These are phyloP conservation scores for Paraconiothyrium sp. DNA, from an alignment of 2,329 filamentous ascomycete species.

Conservation along the genomic window DNA sequence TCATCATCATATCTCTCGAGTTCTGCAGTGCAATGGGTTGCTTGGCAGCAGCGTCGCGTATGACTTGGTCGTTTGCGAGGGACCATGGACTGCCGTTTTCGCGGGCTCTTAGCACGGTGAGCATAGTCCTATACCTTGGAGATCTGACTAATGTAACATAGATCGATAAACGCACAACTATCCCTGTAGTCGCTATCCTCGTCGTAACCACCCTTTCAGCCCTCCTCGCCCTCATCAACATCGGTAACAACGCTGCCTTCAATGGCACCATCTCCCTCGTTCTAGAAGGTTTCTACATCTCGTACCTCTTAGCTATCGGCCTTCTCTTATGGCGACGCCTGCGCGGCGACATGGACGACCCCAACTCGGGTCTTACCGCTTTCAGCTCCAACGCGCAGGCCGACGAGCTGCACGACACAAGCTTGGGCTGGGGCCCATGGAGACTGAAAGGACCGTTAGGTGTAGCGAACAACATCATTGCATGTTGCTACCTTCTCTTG, in stretches of 20 bases:
- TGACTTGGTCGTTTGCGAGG: constrained; percentile 57
- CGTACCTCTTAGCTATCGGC: constrained; percentile 45
- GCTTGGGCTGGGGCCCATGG: constrained; percentile 47
- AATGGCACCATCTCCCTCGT: constrained; percentile 49
- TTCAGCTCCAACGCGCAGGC: constrained; percentile 29
- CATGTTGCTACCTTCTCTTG: constrained; percentile 43
- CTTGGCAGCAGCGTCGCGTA: constrained; percentile 53
- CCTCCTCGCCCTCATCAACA: constrained; percentile 62
- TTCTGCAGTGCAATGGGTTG: constrained; percentile 55
- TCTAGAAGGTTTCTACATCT: constrained; percentile 49
- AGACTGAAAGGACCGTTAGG: constrained; percentile 40
- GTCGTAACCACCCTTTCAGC: constrained; percentile 56
- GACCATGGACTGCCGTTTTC: constrained; percentile 55
- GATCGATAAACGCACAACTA: constrained; percentile 48
- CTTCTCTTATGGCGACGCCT: constrained; percentile 48
- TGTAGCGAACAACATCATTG: constrained; percentile 43
- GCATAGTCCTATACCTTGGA: constrained; percentile 1
- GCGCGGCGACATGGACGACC: constrained; percentile 42
- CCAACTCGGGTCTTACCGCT: constrained; percentile 32
- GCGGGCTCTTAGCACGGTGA: constrained; percentile 40
- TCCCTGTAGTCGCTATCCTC: constrained; percentile 59
- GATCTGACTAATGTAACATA: constrained; percentile 24
- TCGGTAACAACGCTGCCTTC: constrained; percentile 56
- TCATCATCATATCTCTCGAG: constrained; percentile 52
- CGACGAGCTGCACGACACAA: constrained; percentile 33